These are phyloP conservation scores for Mycosarcoma maydis DNA, from an alignment of 1,284 basidiomycete genomes.

Conservation along the genomic window DNA sequence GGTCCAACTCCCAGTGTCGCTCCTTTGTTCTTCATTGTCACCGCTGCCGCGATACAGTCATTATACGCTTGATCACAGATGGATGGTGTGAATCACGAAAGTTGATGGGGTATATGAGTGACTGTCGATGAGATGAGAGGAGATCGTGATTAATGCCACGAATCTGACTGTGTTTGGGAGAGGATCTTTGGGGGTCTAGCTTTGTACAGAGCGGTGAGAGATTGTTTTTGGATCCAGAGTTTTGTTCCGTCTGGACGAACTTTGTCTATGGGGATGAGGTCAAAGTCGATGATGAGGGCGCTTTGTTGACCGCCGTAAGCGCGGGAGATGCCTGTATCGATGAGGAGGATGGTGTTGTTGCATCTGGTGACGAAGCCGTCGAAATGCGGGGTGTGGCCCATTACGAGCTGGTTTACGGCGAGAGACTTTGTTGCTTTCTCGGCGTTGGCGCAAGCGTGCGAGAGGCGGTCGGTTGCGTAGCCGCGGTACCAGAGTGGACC, in stretches of 20 bases:
- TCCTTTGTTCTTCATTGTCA: slow-evolving; percentile 11
- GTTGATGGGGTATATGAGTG: not conserved
- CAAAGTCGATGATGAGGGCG: slow-evolving; percentile 57
- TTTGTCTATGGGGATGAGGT: slow-evolving; percentile 17
- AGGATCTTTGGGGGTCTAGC: slow-evolving; percentile 38
- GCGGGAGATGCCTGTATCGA: slow-evolving; percentile 63
- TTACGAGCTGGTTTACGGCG: slow-evolving; percentile 45
- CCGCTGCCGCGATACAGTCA: not conserved
- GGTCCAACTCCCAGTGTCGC: slow-evolving; percentile 29
- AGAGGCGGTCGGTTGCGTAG: slow-evolving; percentile 49
- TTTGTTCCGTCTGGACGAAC: no score
- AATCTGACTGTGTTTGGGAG: not conserved
- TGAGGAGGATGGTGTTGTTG: slow-evolving; percentile 47
- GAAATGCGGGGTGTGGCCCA: slow-evolving; percentile 64
- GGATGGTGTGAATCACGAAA: no score
- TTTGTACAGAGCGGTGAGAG: slow-evolving; percentile 44
- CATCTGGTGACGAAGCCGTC: slow-evolving; percentile 60
- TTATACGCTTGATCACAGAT: not conserved
- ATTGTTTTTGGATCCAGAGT: slow-evolving; percentile 33
- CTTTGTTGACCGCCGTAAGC: slow-evolving; percentile 63
- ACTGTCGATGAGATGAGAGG: not conserved
- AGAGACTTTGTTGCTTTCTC: slow-evolving; percentile 5
- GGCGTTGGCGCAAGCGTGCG: slow-evolving; percentile 42
- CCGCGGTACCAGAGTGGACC: slow-evolving; percentile 65
- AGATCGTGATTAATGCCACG: slow-evolving; percentile 12